Base-by-base conservation (phyloP, 257 asterid genomes). In the Plantago elongata region DNA sequence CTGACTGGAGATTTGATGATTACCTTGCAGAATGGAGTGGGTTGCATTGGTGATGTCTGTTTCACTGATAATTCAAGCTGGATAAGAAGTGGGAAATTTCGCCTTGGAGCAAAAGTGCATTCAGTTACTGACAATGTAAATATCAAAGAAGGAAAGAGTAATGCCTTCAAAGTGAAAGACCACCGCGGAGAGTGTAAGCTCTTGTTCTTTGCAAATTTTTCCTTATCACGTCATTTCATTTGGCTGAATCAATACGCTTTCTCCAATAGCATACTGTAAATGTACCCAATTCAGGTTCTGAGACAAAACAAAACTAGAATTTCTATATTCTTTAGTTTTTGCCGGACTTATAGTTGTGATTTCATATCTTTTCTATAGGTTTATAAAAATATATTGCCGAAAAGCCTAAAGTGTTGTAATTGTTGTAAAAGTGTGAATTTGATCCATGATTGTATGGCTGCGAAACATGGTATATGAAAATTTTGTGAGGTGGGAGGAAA, bases 31-130 rank as follows among this genome's bases (percentile, higher is more conserved):
- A 68, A 73, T 9, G 82, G 79, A 27, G 79, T 77, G 7, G 79
- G 82, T 13, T 63, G 29, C 49, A 27, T 79, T 10, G 81, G 76
- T 27, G 80, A 79, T 48, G 29, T 82, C 67, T 59, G 64, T 66
- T 72, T 82, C 58, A 79, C 89, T 0, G 89, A 82, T 69, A 82
- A 82, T 38, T 79, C 85, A 3, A 79, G 89, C 77, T 82, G 89
- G 89, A 68, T 62, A 11, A 67, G 84, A 70, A 68, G 89, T 69
- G 79, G 89, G 62, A 82, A 66, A 67, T 82, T 82, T 63, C 63
- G 80, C 43, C 57, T 82, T 44, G 89, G 83, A n/a, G 69, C 77
- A 30, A 76, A 68, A 65, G 54, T 70, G 56, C 72, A 58, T 40
- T 34, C 16, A 22, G 37, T 9, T 38, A 52, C 66, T 30, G 51